Conservation (phyloP, 768 basidiomycete genomes). For the Tricholoma matsutake region DNA sequence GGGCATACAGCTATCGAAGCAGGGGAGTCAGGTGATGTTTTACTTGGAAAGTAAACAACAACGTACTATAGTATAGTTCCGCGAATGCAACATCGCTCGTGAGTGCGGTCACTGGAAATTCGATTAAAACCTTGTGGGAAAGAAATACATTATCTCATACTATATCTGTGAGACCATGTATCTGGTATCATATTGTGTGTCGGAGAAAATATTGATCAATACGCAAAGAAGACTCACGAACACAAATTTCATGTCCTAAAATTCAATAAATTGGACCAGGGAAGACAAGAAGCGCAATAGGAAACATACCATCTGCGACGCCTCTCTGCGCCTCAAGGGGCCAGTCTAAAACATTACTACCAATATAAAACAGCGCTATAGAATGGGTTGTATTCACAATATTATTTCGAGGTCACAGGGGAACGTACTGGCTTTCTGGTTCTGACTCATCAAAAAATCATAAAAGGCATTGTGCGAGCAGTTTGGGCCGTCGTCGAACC, state of each 20-base stretch:
- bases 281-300: not conserved
- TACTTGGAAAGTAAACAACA: not conserved
- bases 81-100: conserved; percentile 68
- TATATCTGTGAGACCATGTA: conserved; percentile 55
- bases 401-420: not conserved
- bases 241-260: conserved; percentile 55
- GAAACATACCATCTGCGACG: conserved; percentile 41
- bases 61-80: conserved; percentile 71
- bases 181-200: conserved; percentile 27
- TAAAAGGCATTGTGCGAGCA: conserved; percentile 65
- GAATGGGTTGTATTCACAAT: not conserved
- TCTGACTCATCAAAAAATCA: conserved; percentile 44
- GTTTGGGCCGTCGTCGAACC: conserved; percentile 65
- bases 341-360: conserved; percentile 55
- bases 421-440: conserved; percentile 59
- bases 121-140: not conserved
- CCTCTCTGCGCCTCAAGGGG: conserved; percentile 55
- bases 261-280: not conserved
- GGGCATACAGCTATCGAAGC: not conserved
- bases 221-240: conserved; percentile 40
- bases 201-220: not conserved
- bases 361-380: conserved; percentile 60
- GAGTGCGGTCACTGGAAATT: conserved; percentile 49
- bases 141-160: conserved; percentile 27
- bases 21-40: not conserved